phyloP scores from a whole-genome alignment of 495 filamentous ascomycete genomes.

The Trichoderma gamsii region DNA sequence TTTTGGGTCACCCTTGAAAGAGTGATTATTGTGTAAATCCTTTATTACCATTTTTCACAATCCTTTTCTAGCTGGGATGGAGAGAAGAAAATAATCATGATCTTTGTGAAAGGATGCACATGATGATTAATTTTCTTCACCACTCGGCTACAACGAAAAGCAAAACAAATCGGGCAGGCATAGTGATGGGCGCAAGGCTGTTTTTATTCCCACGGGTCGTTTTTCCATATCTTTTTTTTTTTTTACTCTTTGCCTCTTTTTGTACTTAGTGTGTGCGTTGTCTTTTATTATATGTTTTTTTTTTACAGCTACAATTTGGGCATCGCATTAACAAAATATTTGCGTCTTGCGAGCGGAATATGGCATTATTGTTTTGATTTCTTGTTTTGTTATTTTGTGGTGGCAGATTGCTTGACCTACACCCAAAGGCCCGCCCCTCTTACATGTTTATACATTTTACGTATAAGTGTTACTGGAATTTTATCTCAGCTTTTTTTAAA shows the following conservation, averaged over 20 bases:
- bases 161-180: slow-evolving; percentile 4
- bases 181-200: slow-evolving; percentile 9
- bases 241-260: background rate
- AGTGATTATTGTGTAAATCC: background rate
- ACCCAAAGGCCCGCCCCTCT: no score
- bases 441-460: no score
- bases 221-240: background rate
- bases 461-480: no score
- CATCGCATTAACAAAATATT: slow-evolving; percentile 8
- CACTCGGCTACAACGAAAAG: background rate
- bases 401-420: background rate
- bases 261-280: background rate
- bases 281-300: background rate
- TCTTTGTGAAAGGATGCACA: background rate
- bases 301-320: background rate
- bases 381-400: background rate
- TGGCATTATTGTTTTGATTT: background rate
- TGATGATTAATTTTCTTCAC: background rate
- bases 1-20: background rate
- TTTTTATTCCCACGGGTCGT: slow-evolving; percentile 9
- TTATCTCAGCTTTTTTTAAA: no score
- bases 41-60: background rate
- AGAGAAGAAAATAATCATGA: background rate
- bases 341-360: slow-evolving; percentile 9
- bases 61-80: background rate